These are phyloP conservation scores for Prunus padus DNA, from an alignment of 306 rosid genomes.

Conservation along the genomic window DNA sequence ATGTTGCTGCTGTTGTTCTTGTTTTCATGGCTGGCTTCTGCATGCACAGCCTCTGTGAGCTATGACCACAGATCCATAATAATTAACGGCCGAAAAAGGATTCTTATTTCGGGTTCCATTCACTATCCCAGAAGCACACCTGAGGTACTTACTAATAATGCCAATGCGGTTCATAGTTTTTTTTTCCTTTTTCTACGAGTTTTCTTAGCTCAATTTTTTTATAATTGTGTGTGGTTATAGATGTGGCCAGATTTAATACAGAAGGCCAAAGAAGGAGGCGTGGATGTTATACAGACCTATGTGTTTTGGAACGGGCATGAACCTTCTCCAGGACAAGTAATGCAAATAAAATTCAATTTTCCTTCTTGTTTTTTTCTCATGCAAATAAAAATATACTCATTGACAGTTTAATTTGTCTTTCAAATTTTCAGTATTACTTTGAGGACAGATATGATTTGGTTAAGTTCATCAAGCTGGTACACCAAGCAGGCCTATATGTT, in stretches of 20 bases:
- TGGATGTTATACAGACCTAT: constrained; percentile 91
- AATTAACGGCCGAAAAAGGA: constrained; percentile 65
- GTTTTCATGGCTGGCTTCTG: constrained; percentile 36
- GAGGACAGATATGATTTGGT: constrained; percentile 85
- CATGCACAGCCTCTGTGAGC: constrained; percentile 57
- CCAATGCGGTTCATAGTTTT: constrained; percentile 32
- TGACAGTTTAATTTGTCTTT: background rate
- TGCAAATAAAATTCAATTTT: constrained; percentile 3
- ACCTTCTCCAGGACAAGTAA: constrained; percentile 81
- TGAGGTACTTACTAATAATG: constrained; percentile 39
- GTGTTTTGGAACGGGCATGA: constrained; percentile 99
- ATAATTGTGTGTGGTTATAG: constrained; percentile 34
- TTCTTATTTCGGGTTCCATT: constrained; percentile 85
- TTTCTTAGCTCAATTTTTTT: background rate
- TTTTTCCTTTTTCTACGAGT: no score
- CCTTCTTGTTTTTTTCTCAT: background rate
- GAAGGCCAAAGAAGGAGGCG: constrained; percentile 95
- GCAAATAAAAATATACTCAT: background rate
- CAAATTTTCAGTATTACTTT: constrained; percentile 68
- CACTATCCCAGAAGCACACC: constrained; percentile 99
- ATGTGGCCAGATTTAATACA: constrained; percentile 93
- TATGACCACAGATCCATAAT: constrained; percentile 71
- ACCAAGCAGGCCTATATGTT: constrained; percentile 84
- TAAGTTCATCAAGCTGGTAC: constrained; percentile 81
- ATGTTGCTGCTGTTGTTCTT: constrained; percentile 21